Base-by-base conservation (phyloP, 192 early-diverging fungal species). In the Rhizophagus clarus region DNA sequence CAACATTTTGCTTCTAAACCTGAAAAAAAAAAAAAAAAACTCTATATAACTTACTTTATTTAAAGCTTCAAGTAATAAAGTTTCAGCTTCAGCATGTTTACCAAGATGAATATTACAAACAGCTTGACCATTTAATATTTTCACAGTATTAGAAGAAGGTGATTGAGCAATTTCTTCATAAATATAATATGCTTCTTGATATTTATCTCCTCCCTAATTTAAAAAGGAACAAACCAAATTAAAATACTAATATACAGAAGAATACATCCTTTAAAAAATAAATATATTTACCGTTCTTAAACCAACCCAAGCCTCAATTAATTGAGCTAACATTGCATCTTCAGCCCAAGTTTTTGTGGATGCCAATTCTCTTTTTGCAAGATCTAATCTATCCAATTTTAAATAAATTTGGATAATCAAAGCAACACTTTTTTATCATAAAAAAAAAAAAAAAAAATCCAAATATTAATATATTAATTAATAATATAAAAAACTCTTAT, bases 161-260 rank as follows among this genome's bases (percentile, higher is more conserved):
- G 95, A 91, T 76, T 94, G 93, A 8, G 93, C 95, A 67, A 99
- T 90, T 82, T 98, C 98, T 80, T 98, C 96, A 77, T 95, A 98
- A 37, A 96, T 94, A 87, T 97, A 98, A 75, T 91, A 93, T 1
- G 96, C 92, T 82, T 97, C 96, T 79, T 92, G 93, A 76, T 93
- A 94, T 76, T 95, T 94, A 29, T 90, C 83, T 1, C 93, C 94
- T 14, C 95, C 95, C 88, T 91, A 68, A 49, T 11, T 42, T 34
- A 69, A 28, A 2, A 40, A 6, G 32, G 14, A 34, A 67, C 14
- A 81, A n/a, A 61, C 61, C 14, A 56, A 34, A 22, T 40, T 69
- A 70, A 24, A 9, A 22, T n/a, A n/a, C n/a, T n/a, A n/a, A n/a
- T 22, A 29, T 31, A 31, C 17, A 17, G 5, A 32, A 67, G 49